These are phyloP conservation scores for Boletellus emodensis DNA, from an alignment of 768 basidiomycete species.

Conservation along the genomic window DNA sequence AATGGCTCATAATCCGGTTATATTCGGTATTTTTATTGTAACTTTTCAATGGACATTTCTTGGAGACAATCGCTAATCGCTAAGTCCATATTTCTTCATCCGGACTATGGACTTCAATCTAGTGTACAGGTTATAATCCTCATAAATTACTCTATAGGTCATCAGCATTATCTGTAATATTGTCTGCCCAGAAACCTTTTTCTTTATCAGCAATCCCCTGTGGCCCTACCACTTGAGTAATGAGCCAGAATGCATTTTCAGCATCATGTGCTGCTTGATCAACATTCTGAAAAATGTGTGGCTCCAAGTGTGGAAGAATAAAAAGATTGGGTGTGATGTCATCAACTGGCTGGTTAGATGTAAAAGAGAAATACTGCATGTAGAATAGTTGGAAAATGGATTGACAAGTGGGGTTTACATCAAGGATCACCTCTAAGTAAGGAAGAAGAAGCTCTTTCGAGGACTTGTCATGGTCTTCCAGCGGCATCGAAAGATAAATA, in stretches of 20 bases:
- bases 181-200: slow-evolving; percentile 9
- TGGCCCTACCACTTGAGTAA: background rate
- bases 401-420: slow-evolving; percentile 13
- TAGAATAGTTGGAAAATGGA: slow-evolving; percentile 54
- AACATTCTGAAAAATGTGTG: slow-evolving; percentile 46
- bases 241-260: slow-evolving; percentile 53
- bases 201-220: background rate
- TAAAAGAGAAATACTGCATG: slow-evolving; percentile 37
- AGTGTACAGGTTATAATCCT: too few relatives aligned
- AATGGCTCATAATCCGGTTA: background rate
- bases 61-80: too few relatives aligned
- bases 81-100: too few relatives aligned
- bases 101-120: too few relatives aligned
- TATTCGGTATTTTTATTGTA: too few relatives aligned
- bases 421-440: slow-evolving; percentile 51
- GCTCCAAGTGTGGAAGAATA: slow-evolving; percentile 24
- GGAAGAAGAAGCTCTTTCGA: slow-evolving; percentile 44
- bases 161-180: background rate
- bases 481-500: slow-evolving; percentile 54
- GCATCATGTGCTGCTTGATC: slow-evolving; percentile 57
- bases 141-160: background rate
- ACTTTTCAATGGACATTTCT: too few relatives aligned
- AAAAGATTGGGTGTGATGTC: slow-evolving; percentile 6
- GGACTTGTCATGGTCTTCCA: slow-evolving; percentile 26
- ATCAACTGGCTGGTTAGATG: background rate